phyloP scores from a whole-genome alignment of 73 alveolate species.

The Tetrahymena borealis region DNA sequence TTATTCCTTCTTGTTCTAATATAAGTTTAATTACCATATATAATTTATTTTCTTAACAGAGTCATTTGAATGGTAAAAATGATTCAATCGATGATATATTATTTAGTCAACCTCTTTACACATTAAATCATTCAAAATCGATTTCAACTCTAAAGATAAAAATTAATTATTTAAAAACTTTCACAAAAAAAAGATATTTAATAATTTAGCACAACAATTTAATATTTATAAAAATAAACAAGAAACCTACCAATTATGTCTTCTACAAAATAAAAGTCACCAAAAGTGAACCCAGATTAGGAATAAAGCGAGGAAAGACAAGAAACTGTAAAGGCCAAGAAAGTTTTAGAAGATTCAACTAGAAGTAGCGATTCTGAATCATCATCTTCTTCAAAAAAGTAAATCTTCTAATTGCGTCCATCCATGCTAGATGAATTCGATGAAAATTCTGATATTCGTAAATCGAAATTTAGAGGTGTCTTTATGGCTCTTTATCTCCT shows the following conservation, averaged over 20 bases:
- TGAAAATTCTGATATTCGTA: conserved; percentile 20
- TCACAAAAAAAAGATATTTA: too few relatives aligned
- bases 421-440: conserved; percentile 37
- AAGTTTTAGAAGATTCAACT: neutral
- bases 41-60: too few relatives aligned
- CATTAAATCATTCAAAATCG: too few relatives aligned
- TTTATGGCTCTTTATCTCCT: conserved; percentile 24
- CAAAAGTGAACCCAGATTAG: neutral
- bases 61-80: too few relatives aligned
- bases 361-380: neutral
- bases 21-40: too few relatives aligned
- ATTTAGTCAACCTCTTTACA: too few relatives aligned
- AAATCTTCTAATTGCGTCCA: neutral
- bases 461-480: conserved; percentile 35
- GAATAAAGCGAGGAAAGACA: neutral
- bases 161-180: too few relatives aligned
- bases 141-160: too few relatives aligned
- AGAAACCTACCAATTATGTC: neutral
- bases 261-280: neutral
- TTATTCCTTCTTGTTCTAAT: too few relatives aligned
- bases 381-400: neutral
- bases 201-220: too few relatives aligned
- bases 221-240: too few relatives aligned
- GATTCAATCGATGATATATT: too few relatives aligned
- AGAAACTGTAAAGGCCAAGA: neutral